phyloP scores from a whole-genome alignment of 148 eudicot genomes.

The Oxyria digyna region DNA sequence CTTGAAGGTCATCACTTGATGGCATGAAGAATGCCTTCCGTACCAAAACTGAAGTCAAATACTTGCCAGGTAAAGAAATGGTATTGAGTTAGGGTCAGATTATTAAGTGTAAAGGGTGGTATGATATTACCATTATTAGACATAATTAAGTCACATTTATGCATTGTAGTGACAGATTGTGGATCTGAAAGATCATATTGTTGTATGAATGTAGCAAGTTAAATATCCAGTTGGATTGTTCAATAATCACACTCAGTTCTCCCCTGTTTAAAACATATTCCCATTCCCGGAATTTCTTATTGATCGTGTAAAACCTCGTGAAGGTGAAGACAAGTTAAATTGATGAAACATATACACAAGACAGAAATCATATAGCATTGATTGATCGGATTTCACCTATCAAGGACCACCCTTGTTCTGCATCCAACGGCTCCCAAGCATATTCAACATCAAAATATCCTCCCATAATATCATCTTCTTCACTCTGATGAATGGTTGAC shows the following conservation, averaged over 20 bases:
- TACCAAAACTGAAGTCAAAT: neutral
- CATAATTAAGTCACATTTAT: neutral
- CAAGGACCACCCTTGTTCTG: conserved; percentile 7
- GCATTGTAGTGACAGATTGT: conserved; percentile 2
- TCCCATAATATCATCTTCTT: neutral
- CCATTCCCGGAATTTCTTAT: neutral
- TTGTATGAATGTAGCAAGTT: neutral
- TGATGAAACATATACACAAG: no score
- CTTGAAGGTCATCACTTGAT: neutral
- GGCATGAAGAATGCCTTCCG: conserved; percentile 1
- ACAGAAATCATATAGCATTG: neutral
- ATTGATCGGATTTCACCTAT: neutral
- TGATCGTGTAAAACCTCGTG: no score
- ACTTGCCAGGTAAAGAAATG: neutral
- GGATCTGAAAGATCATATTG: neutral
- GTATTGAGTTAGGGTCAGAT: conserved; percentile 29
- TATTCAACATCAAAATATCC: conserved; percentile 2
- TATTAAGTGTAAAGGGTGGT: conserved; percentile 1
- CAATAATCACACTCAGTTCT: neutral
- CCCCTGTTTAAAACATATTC: neutral
- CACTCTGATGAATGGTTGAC: neutral
- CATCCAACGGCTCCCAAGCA: conserved; percentile 1
- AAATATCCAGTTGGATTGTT: no score
- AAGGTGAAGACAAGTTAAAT: no score
- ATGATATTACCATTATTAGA: neutral